Evolutionary conservation across 257 asterid species (phyloP), one percentile per base, ranked within the genome.

Genomic region (Solanum pimpinellifolium): DNA sequence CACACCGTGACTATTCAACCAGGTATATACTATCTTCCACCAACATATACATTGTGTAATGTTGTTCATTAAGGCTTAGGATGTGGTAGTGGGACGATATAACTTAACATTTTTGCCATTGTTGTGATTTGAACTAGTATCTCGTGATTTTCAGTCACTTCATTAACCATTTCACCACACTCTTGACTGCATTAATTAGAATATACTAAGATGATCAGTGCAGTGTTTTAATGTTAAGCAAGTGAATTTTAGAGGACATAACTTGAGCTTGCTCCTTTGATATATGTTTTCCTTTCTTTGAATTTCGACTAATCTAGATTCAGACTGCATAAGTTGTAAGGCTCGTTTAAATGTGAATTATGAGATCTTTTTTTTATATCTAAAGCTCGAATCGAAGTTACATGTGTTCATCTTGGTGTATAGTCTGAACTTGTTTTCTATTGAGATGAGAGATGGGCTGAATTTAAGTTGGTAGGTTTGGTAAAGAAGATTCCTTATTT

Each of bases 291-390:
- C 25, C 15, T 41, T 73, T 18, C 13, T 35, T 33, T 72, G 9
- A 25, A 7, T 11, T 20, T 20, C 9, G 1, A 72, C 27, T 72
- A 72, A 35, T 35, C 15, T 11, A 1, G 8, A 72, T 33, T 72
- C 2, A 0, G 27, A 7, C 0, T 4, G 5, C 2, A 1, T 72
- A 72, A 72, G 0, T 0, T 0, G 0, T 35, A 35, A 72, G 15
- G 14, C 1, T 14, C 41, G 7, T 29, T 69, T 14, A 29, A 69
- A 3, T 11, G 76, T 13, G 18, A 69, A 37, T 37, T 37, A 37
- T 35, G 39, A 35, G 39, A 35, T 35, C 7, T 6, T 35, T 72
- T 70, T 72, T 9, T 9, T 9, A 72, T 72, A 72, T 16, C 0
- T 2, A 31, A 10, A 69, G 11, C 41, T 69, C 13, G 3, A 69